Conservation (phyloP, 2,329 filamentous ascomycete species). For the Tolypocladium amazonense region DNA sequence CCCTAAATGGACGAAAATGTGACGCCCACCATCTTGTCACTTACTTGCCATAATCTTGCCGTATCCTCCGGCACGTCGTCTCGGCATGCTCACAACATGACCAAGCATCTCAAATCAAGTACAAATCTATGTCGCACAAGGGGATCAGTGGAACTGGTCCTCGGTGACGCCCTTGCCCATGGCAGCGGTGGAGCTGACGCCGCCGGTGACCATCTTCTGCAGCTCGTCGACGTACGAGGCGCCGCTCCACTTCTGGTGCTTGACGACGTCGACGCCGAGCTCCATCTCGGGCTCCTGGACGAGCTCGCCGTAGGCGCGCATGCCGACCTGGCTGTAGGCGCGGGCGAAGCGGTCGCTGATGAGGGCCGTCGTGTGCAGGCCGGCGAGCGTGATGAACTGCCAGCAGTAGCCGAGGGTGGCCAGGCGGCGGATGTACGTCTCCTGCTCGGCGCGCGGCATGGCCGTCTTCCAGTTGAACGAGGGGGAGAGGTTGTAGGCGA, state of each 20-base stretch:
- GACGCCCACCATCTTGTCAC: background rate
- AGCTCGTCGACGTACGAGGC: slow-evolving; percentile 91
- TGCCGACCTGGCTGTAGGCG: slow-evolving; percentile 71
- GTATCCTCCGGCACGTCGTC: background rate
- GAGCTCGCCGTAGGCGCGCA: slow-evolving; percentile 94
- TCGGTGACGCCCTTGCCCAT: slow-evolving; percentile 98
- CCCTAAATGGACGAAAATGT: background rate
- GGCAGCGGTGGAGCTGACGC: slow-evolving; percentile 81
- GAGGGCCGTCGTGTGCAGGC: slow-evolving; percentile 88
- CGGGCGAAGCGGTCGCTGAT: slow-evolving; percentile 82
- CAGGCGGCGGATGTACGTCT: slow-evolving; percentile 92
- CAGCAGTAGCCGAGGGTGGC: slow-evolving; percentile 89
- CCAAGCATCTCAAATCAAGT: background rate
- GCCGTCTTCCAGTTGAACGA: slow-evolving; percentile 99
- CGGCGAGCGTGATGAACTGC: slow-evolving; percentile 99
- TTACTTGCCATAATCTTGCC: background rate
- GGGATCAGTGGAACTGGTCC: slow-evolving; percentile 63
- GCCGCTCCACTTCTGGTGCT: slow-evolving; percentile 97
- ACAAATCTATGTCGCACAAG: background rate
- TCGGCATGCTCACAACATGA: background rate
- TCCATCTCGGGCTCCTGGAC: slow-evolving; percentile 98
- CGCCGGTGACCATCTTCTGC: slow-evolving; percentile 94
- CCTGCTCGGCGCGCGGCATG: slow-evolving; percentile 84
- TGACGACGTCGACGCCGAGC: slow-evolving; percentile 82
- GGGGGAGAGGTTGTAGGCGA: slow-evolving; percentile 95